Percentiles rank a stretch among this genome's conserved stretches.
Evolutionary conservation across 352 stramenopile species (phyloP).

Genomic region (Globisporangium cystogenes): DNA sequence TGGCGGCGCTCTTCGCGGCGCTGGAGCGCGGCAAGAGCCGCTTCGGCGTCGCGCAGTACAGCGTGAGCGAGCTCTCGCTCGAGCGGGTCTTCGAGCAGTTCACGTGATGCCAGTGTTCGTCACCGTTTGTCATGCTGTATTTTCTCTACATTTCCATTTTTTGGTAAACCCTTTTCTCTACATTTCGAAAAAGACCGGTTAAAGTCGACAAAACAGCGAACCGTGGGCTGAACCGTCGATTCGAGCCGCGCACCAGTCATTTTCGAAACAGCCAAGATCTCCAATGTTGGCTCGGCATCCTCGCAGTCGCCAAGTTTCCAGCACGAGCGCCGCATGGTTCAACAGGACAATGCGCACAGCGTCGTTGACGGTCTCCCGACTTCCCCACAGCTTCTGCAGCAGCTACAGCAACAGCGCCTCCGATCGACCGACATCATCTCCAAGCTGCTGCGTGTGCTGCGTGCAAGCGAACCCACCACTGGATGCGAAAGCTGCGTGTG

Average conservation of each 20-base stretch:
- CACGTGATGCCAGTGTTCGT: constrained; percentile 25
- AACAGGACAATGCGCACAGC: too few species aligned
- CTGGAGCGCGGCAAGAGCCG: constrained; percentile 72
- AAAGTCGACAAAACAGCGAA: neutral
- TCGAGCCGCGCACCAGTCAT: neutral
- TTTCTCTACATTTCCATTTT: neutral
- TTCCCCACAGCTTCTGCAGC: too few species aligned
- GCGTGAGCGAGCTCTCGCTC: constrained; percentile 87
- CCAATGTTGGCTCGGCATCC: too few species aligned
- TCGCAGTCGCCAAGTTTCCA: neutral
- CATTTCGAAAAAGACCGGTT: neutral
- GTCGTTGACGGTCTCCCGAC: too few species aligned
- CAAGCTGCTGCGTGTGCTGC: too few species aligned
- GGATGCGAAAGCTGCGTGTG: neutral
- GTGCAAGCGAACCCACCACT: neutral
- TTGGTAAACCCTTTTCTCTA: neutral
- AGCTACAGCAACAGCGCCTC: too few species aligned
- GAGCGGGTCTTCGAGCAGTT: constrained; percentile 94
- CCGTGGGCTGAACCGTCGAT: neutral
- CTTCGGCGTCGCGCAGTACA: constrained; percentile 87
- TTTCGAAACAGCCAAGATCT: neutral
- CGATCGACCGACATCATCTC: too few species aligned
- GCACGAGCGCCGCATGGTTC: neutral
- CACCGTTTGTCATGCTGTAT: neutral
- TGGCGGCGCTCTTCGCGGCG: constrained; percentile 71